Base-by-base conservation (phyloP, 371 early-diverging fungal species). In the Mucor mucedo region DNA sequence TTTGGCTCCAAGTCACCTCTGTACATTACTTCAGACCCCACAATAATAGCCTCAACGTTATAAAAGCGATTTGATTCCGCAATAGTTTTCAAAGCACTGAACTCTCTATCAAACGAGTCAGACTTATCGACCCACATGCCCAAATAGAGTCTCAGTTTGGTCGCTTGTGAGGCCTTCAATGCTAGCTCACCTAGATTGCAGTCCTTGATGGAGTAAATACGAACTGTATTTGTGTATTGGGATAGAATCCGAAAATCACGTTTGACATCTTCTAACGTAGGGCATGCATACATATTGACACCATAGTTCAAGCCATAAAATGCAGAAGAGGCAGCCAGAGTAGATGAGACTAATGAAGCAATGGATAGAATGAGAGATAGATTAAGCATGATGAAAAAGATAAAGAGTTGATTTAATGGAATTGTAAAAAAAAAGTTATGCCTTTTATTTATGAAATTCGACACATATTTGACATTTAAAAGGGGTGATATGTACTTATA, bases 11-110 rank as follows among this genome's bases (percentile, higher is more conserved):
- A 61, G 7, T 84, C 84, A 30, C 74, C 62, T 67, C 88, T 84
- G 55, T 85, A 85, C n/a, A 85, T 62, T 5, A 81, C 80, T 50
- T 88, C 88, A 32, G 84, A 87, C 6, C 88, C 88, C 10, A 87
- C 87, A 56, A 87, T 78, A 40, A 87, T 70, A 6, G 78, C 76
- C 4, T 72, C 70, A 2, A 88, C 86, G 10, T 78, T 82, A 41
- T 59, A 38, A 11, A 65, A 45, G 9, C 47, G 44, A 14, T 65
- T 39, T 4, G 53, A 54, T 11, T 32, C 5, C 62, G 41, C 63
- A 3, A 88, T 58, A 0, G 72, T 59, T 28, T 79, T 16, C 4
- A 88, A 71, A 47, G 80, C 80, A 5, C 58, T 56, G 47, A 63
- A 66, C 45, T 88, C 87, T 3, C 57, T 58, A n/a, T 80, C 61